Evolutionary conservation across 257 asterid genomes (phyloP).

Genomic region (Scutellaria baicalensis): DNA sequence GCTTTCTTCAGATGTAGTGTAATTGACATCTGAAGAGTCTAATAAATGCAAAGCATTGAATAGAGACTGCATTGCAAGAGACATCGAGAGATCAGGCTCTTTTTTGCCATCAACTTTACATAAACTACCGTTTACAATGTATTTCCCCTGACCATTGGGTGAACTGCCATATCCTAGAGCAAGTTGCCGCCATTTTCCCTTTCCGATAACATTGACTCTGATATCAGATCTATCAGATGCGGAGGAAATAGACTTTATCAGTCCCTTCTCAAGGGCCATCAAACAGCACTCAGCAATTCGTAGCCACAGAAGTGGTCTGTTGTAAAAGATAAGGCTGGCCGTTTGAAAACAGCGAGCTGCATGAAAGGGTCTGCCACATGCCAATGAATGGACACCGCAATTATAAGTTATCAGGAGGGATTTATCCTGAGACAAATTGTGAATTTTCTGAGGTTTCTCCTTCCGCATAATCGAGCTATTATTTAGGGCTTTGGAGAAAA

Average conservation of each 20-base stretch:
- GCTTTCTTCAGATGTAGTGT: conserved; percentile 31
- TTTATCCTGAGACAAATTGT: conserved; percentile 63
- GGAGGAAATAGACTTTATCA: conserved; percentile 37
- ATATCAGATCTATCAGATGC: conserved; percentile 38
- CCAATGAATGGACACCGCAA: conserved; percentile 64
- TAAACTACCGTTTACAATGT: conserved; percentile 25
- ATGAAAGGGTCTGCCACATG: conserved; percentile 69
- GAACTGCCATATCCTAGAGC: conserved; percentile 34
- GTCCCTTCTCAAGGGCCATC: conserved; percentile 79
- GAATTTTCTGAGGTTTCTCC: conserved; percentile 58
- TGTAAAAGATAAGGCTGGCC: conserved; percentile 49
- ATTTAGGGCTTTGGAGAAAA: conserved; percentile 64
- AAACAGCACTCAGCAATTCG: conserved; percentile 85
- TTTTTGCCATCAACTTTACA: conserved; percentile 27
- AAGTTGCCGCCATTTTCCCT: conserved; percentile 87
- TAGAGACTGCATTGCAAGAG: conserved; percentile 67
- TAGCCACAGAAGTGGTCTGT: conserved; percentile 74
- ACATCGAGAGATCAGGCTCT: conserved; percentile 45
- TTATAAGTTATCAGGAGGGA: conserved; percentile 57
- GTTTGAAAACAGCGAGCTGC: conserved; percentile 67
- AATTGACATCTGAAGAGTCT: conserved; percentile 29
- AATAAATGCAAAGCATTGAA: conserved; percentile 57
- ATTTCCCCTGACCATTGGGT: conserved; percentile 23
- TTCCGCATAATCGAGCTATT: conserved; percentile 46
- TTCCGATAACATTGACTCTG: conserved; percentile 61